phyloP scores from a whole-genome alignment of 1,139 yeast species.

The Taphrina betulina region DNA sequence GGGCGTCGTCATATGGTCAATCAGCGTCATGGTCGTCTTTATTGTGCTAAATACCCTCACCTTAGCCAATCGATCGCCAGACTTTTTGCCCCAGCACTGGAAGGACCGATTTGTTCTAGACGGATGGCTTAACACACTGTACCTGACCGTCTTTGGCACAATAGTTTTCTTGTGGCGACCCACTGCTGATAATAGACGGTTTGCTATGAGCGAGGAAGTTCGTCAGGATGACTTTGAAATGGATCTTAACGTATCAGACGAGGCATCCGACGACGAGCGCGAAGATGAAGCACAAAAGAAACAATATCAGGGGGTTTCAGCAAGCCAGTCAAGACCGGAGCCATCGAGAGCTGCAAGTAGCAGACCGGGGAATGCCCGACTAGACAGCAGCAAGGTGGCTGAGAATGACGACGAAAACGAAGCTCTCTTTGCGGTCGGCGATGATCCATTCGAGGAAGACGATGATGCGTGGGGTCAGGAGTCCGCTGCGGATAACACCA shows the following conservation, averaged over 20 bases:
- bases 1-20: slow-evolving; percentile 67
- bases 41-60: slow-evolving; percentile 69
- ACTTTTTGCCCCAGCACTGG: slow-evolving; percentile 86
- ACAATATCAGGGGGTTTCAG: background rate
- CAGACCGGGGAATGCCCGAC: background rate
- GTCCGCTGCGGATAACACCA: background rate
- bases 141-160: slow-evolving; percentile 77
- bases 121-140: slow-evolving; percentile 92
- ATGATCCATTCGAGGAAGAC: slow-evolving; percentile 29
- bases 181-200: slow-evolving; percentile 88
- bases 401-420: slow-evolving; percentile 21
- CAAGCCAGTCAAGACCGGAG: background rate
- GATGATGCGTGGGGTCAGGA: slow-evolving; percentile 19
- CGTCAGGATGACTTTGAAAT: slow-evolving; percentile 61
- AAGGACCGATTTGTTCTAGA: slow-evolving; percentile 82
- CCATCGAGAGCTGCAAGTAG: background rate
- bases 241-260: slow-evolving; percentile 21
- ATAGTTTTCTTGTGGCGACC: slow-evolving; percentile 96
- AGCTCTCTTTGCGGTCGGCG: slow-evolving; percentile 32
- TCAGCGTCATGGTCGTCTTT: slow-evolving; percentile 61
- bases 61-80: slow-evolving; percentile 70
- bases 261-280: slow-evolving; percentile 7
- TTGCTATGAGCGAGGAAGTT: slow-evolving; percentile 84
- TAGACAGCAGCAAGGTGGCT: background rate
- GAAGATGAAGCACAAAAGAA: background rate